Percentiles rank a stretch among this genome's conserved stretches.
Evolutionary conservation across 169 alveolate species (phyloP).

Genomic region (Plasmodium vinckei): DNA sequence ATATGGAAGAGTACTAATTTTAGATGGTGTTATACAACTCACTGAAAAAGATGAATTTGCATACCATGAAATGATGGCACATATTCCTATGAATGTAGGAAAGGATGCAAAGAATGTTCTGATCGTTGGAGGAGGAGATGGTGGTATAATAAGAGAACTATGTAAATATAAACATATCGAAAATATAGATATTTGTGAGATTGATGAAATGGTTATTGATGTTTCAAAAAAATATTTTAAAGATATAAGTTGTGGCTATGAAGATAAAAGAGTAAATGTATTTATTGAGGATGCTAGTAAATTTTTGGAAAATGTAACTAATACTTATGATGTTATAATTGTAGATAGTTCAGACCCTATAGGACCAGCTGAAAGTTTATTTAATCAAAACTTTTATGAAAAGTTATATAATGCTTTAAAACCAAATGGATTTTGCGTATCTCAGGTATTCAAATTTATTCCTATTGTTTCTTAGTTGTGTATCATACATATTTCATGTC

Average conservation of each 20-base stretch:
- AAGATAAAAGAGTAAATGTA: constrained; percentile 84
- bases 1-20: constrained; percentile 79
- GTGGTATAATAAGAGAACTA: constrained; percentile 85
- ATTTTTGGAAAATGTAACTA: constrained; percentile 77
- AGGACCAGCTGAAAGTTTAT: constrained; percentile 84
- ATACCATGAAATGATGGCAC: constrained; percentile 88
- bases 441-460: constrained; percentile 12
- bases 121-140: constrained; percentile 90
- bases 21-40: constrained; percentile 86
- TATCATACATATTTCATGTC: neutral
- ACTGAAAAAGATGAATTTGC: constrained; percentile 82
- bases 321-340: constrained; percentile 83
- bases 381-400: constrained; percentile 80
- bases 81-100: constrained; percentile 81
- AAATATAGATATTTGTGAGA: constrained; percentile 84
- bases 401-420: constrained; percentile 68
- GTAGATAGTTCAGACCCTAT: constrained; percentile 86
- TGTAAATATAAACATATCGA: constrained; percentile 81
- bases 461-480: neutral
- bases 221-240: constrained; percentile 81
- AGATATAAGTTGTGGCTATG: constrained; percentile 78
- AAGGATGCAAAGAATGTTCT: constrained; percentile 84
- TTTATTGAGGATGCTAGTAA: constrained; percentile 76
- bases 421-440: constrained; percentile 34
- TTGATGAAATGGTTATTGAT: constrained; percentile 86